Conservation (phyloP, 2,329 filamentous ascomycete genomes). For the Neopestalotiopsis rosae region DNA sequence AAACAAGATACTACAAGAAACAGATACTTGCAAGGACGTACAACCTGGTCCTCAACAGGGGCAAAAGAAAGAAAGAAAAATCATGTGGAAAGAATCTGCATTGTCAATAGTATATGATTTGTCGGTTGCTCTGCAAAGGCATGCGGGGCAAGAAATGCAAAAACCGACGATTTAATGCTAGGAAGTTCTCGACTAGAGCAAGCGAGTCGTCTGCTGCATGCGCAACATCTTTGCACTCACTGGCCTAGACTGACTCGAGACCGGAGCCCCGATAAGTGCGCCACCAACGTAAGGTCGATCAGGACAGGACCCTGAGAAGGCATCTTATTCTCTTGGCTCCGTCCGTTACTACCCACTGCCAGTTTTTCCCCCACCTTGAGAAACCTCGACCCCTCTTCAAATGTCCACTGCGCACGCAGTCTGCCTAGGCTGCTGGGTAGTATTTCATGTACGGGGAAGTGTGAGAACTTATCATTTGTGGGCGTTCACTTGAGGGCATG, state of each 20-base stretch:
- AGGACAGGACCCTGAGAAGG: background rate
- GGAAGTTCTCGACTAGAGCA: background rate
- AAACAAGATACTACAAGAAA: background rate
- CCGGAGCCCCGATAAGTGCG: conserved; percentile 1
- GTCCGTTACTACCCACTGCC: background rate
- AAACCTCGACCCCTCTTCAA: too few species aligned
- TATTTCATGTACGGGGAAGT: too few species aligned
- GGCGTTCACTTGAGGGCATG: background rate
- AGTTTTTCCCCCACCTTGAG: background rate
- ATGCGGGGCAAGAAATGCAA: background rate
- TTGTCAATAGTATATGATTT: background rate
- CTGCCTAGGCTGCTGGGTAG: too few species aligned
- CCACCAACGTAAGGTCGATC: conserved; percentile 4
- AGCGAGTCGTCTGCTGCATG: background rate
- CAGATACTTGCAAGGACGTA: background rate
- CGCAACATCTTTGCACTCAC: conserved; percentile 4
- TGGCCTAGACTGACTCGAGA: conserved; percentile 7
- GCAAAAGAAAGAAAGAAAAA: background rate
- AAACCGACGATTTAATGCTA: background rate
- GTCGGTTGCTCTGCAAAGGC: background rate
- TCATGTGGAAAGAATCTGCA: background rate
- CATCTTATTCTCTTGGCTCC: background rate
- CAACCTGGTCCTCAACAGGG: background rate
- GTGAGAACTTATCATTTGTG: background rate
- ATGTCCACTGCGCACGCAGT: too few species aligned